These are phyloP conservation scores for Abrus precatorius DNA, from an alignment of 306 rosid genomes.

Conservation along the genomic window DNA sequence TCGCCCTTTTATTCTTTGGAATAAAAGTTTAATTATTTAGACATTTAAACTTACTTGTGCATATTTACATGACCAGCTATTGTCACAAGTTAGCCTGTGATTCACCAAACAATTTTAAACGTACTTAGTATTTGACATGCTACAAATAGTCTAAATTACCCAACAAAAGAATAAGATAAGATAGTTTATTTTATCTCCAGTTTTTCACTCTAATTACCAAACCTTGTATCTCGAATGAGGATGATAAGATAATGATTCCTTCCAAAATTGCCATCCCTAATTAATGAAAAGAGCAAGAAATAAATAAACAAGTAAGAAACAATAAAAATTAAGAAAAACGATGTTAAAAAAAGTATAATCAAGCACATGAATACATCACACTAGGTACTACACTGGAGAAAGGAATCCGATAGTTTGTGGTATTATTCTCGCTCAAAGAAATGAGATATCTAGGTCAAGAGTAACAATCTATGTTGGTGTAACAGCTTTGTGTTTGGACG, in stretches of 20 bases:
- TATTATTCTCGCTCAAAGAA: slow-evolving; percentile 7
- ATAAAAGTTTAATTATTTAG: neutral
- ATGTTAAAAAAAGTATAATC: neutral
- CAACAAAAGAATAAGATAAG: neutral
- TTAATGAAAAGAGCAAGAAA: neutral
- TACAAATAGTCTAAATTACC: too few relatives aligned
- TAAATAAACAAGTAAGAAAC: neutral
- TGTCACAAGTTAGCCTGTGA: neutral
- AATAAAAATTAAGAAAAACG: neutral
- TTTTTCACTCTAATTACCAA: too few relatives aligned
- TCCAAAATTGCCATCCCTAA: neutral
- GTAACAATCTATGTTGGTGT: slow-evolving; percentile 85
- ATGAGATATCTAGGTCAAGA: slow-evolving; percentile 64
- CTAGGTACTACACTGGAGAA: slow-evolving; percentile 22
- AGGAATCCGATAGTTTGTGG: slow-evolving; percentile 22
- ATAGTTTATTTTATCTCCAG: too few relatives aligned
- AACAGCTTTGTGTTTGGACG: slow-evolving; percentile 65
- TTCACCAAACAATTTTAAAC: neutral
- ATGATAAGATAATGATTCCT: slow-evolving; percentile 7
- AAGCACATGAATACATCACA: slow-evolving; percentile 16
- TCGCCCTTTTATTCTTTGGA: neutral
- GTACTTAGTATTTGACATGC: too few relatives aligned
- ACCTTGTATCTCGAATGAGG: neutral
- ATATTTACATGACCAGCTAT: neutral
- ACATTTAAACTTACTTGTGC: neutral